Conservation (phyloP, 192 early-diverging fungal genomes). For the Oehlia diaphana region DNA sequence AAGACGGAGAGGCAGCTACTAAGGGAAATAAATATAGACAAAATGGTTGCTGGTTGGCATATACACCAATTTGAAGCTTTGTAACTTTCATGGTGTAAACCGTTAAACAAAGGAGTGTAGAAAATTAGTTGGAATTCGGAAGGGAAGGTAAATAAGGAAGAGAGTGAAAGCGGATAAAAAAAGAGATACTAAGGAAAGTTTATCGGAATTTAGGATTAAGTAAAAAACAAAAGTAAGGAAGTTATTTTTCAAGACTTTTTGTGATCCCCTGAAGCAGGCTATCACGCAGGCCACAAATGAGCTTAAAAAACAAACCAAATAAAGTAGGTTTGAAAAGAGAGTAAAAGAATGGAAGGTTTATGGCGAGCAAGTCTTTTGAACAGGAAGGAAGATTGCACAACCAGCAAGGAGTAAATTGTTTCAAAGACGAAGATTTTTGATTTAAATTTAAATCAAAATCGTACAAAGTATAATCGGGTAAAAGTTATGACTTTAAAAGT, state of each 20-base stretch:
- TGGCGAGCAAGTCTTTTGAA: not conserved
- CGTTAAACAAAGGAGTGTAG: constrained; percentile 13
- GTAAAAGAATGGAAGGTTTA: constrained; percentile 16
- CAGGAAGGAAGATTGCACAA: not conserved
- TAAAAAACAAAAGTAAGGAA: not conserved
- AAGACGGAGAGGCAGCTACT: not conserved
- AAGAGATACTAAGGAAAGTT: not conserved
- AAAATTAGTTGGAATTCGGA: constrained; percentile 19
- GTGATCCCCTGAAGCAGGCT: not conserved
- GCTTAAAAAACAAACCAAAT: not conserved
- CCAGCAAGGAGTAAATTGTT: not conserved
- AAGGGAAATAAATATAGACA: constrained; percentile 31
- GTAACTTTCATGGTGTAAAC: constrained; percentile 25
- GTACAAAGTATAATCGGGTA: not conserved
- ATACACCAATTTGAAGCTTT: constrained; percentile 29
- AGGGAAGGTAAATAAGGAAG: not conserved
- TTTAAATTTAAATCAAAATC: not conserved
- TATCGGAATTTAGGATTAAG: not conserved
- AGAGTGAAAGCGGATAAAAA: not conserved
- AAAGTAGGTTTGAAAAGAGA: not conserved
- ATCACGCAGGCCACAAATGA: constrained; percentile 3
- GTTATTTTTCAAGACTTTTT: not conserved
- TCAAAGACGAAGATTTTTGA: not conserved
- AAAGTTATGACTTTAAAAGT: not conserved
- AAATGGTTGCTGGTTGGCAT: constrained; percentile 30